Evolutionary conservation across 306 rosid genomes (phyloP).

Genomic region (Vachellia collinsii): DNA sequence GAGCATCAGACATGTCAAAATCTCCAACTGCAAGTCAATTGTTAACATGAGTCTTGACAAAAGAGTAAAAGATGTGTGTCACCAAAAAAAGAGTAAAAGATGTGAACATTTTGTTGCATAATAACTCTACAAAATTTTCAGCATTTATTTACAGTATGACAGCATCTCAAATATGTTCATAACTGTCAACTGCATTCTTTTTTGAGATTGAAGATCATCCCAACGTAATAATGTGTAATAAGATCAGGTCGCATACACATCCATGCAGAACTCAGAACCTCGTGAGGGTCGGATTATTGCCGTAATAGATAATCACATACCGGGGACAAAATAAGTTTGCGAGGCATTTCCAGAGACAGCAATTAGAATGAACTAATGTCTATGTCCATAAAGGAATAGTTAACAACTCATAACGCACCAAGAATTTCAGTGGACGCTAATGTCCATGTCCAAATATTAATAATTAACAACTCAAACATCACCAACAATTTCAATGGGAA

Average conservation of each 20-base stretch:
- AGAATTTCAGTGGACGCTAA: not conserved
- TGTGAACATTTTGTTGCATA: not conserved
- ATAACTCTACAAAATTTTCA: not conserved
- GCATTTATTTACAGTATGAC: not conserved
- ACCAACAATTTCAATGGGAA: not conserved
- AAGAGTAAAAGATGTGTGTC: not conserved
- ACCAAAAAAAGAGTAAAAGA: not conserved
- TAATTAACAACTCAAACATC: not conserved
- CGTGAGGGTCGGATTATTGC: not conserved
- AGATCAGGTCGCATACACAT: not conserved
- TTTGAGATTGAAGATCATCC: not conserved
- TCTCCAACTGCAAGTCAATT: constrained; percentile 61
- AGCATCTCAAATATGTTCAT: not conserved
- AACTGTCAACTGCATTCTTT: constrained; percentile 1
- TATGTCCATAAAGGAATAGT: not conserved
- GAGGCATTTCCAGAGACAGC: not conserved
- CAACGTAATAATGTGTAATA: not conserved
- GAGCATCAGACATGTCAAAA: constrained; percentile 83
- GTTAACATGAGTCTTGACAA: not conserved
- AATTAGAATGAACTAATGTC: not conserved
- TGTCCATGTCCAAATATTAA: not conserved
- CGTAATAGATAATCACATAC: not conserved
- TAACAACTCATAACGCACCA: not conserved
- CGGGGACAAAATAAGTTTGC: not conserved
- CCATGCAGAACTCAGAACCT: not conserved